phyloP scores from a whole-genome alignment of 495 filamentous ascomycete genomes.

The Xylaria castorea region DNA sequence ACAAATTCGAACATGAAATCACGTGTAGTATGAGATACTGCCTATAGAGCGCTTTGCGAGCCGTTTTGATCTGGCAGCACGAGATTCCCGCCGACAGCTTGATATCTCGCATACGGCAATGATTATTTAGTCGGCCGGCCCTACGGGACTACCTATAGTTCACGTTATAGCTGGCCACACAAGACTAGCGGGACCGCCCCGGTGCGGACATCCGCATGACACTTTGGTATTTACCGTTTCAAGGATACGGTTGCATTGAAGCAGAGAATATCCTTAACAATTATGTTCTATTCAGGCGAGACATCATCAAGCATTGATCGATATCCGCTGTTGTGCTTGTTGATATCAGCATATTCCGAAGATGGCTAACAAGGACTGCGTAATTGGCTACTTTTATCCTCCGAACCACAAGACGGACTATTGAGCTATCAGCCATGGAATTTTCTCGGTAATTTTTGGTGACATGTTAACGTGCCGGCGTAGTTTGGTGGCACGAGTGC shows the following conservation, averaged over 20 bases:
- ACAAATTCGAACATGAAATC: not conserved
- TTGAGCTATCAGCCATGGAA: not conserved
- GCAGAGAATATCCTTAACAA: not conserved
- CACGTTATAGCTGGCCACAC: conserved; percentile 1
- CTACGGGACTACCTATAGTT: not conserved
- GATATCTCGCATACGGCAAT: not conserved
- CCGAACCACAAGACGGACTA: not conserved
- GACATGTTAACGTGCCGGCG: not conserved
- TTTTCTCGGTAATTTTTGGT: not conserved
- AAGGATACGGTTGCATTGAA: conserved; percentile 2
- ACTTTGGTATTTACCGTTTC: conserved; percentile 13
- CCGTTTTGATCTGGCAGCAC: not conserved
- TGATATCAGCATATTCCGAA: not conserved
- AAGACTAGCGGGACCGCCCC: not conserved
- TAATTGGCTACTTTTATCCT: not conserved
- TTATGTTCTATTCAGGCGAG: not conserved
- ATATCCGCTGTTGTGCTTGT: not conserved
- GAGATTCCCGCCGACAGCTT: not conserved
- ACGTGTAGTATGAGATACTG: not conserved
- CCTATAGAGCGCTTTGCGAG: not conserved
- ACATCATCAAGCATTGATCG: not conserved
- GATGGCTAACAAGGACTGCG: not conserved
- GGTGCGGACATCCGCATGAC: conserved; percentile 20
- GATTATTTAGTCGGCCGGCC: not conserved
- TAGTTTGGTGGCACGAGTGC: not conserved